These are phyloP conservation scores for Sinapis alba DNA, from an alignment of 441 rosid species.

Conservation along the genomic window DNA sequence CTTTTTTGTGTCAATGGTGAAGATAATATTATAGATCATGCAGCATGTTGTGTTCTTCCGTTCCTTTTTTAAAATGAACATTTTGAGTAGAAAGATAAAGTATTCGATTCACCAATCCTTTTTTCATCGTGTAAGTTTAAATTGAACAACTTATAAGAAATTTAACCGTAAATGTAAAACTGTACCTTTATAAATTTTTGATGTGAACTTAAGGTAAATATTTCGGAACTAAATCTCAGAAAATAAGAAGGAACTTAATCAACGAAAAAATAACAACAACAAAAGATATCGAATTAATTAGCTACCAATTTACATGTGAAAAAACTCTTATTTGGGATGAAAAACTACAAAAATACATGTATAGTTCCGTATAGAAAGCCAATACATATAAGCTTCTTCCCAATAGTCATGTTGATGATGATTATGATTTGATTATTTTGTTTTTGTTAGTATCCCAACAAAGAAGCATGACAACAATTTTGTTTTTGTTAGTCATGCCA, in stretches of 20 bases:
- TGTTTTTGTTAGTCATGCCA: conserved; percentile 66
- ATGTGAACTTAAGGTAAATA: not conserved
- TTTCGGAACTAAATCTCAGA: not conserved
- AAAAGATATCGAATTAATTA: not conserved
- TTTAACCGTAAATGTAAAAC: not conserved
- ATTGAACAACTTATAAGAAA: not conserved
- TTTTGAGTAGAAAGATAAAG: not conserved
- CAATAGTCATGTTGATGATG: conserved; percentile 6
- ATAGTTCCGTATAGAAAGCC: conserved; percentile 20
- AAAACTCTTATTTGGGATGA: conserved; percentile 14
- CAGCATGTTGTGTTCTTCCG: not conserved
- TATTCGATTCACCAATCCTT: not conserved
- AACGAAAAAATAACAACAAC: not conserved
- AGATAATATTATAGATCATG: not conserved
- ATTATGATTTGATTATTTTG: not conserved
- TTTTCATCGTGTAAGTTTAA: not conserved
- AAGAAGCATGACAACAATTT: no score
- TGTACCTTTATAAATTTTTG: not conserved
- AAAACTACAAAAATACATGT: conserved; percentile 1
- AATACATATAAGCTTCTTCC: conserved; percentile 22
- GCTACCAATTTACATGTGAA: conserved; percentile 22
- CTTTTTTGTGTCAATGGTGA: not conserved
- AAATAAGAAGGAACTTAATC: conserved; percentile 15
- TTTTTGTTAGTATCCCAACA: no score
- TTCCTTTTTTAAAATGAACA: not conserved